Evolutionary conservation across 2,329 filamentous ascomycete species (phyloP).

Genomic region (Alternaria alternata): DNA sequence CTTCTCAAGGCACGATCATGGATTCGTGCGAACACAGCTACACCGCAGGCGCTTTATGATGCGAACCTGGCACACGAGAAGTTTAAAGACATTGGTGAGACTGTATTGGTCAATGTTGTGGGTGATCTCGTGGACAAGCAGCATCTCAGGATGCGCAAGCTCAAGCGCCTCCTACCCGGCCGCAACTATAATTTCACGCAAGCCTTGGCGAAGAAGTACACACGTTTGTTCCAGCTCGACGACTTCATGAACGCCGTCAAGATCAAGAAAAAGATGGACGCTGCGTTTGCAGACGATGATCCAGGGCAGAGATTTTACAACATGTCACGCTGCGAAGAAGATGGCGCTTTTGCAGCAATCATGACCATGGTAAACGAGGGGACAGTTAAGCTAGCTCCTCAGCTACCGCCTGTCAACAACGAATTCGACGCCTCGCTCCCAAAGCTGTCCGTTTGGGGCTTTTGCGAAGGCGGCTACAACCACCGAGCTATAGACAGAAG

Average conservation of each 20-base stretch:
- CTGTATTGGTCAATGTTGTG: conserved; percentile 57
- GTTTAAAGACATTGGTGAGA: conserved; percentile 45
- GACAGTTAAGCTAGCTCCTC: conserved; percentile 62
- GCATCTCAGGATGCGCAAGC: conserved; percentile 68
- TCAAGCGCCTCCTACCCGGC: conserved; percentile 63
- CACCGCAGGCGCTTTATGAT: conserved; percentile 52
- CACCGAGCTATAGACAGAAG: conserved; percentile 72
- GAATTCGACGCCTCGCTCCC: conserved; percentile 52
- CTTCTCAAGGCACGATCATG: conserved; percentile 52
- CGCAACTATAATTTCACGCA: conserved; percentile 71
- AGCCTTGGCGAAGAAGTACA: conserved; percentile 64
- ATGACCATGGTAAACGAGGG: conserved; percentile 70
- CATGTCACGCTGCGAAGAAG: conserved; percentile 65
- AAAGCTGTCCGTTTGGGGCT: conserved; percentile 67
- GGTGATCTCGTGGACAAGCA: conserved; percentile 62
- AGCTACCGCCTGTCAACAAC: conserved; percentile 65
- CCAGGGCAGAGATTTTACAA: conserved; percentile 44
- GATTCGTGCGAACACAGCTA: conserved; percentile 57
- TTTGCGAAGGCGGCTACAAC: conserved; percentile 75
- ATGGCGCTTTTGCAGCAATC: conserved; percentile 72
- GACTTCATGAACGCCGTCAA: conserved; percentile 61
- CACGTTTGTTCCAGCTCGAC: conserved; percentile 58
- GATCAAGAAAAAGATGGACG: conserved; percentile 69
- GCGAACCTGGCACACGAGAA: conserved; percentile 51
- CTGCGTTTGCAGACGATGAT: conserved; percentile 54